phyloP scores from a whole-genome alignment of 805 yeast genomes.

The Jamesozyma spencerorum region DNA sequence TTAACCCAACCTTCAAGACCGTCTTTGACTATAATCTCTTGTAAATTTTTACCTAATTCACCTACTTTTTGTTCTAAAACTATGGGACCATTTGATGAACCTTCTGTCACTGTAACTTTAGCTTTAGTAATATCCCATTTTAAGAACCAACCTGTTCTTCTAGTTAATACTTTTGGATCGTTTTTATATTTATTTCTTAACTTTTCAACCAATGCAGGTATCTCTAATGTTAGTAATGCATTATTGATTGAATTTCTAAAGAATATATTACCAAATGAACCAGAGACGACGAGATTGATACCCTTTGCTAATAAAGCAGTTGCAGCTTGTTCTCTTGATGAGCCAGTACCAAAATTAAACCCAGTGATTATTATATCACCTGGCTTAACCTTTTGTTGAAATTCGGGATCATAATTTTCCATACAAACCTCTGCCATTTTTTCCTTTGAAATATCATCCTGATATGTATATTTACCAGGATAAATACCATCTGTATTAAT shows the following conservation, averaged over 20 bases:
- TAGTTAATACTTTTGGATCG: conserved; percentile 60
- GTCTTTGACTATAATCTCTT: conserved; percentile 93
- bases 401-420: conserved; percentile 95
- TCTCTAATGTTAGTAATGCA: conserved; percentile 86
- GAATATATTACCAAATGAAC: conserved; percentile 95
- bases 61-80: conserved; percentile 83
- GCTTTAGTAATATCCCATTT: conserved; percentile 90
- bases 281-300: conserved; percentile 86
- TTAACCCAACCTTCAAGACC: conserved; percentile 98
- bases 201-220: conserved; percentile 74
- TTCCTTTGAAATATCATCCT: conserved; percentile 89
- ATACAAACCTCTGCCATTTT: conserved; percentile 98
- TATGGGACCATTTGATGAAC: conserved; percentile 38
- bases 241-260: conserved; percentile 93
- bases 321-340: conserved; percentile 98
- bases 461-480: conserved; percentile 98
- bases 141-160: conserved; percentile 90
- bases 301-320: conserved; percentile 95
- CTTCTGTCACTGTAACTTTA: conserved; percentile 67
- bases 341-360: conserved; percentile 95
- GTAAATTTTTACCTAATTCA: conserved; percentile 88
- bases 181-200: conserved; percentile 59
- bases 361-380: conserved; percentile 91
- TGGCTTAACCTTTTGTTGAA: conserved; percentile 67
- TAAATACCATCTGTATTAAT: conserved; percentile 97